These are phyloP conservation scores for Pseudocercospora fijiensis DNA, from an alignment of 2,329 filamentous ascomycete genomes.

Conservation along the genomic window DNA sequence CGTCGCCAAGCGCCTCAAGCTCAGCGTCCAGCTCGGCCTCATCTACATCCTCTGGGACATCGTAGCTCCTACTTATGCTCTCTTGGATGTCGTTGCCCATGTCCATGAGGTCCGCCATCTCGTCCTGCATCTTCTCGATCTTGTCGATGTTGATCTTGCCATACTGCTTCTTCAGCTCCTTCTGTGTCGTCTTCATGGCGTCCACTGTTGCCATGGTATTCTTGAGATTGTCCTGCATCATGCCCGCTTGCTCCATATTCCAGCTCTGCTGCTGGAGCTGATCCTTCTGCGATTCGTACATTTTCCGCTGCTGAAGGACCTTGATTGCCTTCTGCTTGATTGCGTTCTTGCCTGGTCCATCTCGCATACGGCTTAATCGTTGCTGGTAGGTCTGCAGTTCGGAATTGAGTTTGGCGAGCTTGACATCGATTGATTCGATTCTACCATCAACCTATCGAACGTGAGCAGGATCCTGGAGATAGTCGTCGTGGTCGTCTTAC, in stretches of 20 bases:
- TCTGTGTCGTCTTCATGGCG: conserved; percentile 95
- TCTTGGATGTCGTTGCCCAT: conserved; percentile 98
- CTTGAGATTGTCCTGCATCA: conserved; percentile 98
- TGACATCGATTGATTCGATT: conserved; percentile 86
- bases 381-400: conserved; percentile 86
- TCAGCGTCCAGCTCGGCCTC: conserved; percentile 96
- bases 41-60: conserved; percentile 94
- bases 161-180: conserved; percentile 88
- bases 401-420: conserved; percentile 86
- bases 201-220: conserved; percentile 99
- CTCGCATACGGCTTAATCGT: conserved; percentile 88
- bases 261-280: conserved; percentile 92
- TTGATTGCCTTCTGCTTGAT: conserved; percentile 94
- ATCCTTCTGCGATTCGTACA: conserved; percentile 91
- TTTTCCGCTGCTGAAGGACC: conserved; percentile 86
- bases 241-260: conserved; percentile 98
- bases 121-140: conserved; percentile 96
- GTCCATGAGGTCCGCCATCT: conserved; percentile 98
- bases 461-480: conserved; percentile 16
- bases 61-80: conserved; percentile 84
- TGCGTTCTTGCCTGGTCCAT: conserved; percentile 88
- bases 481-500: conserved; percentile 45
- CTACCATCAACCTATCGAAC: conserved; percentile 69
- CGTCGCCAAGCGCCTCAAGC: conserved; percentile 87
- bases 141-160: conserved; percentile 97